These are phyloP conservation scores for Leccinum sublutescens DNA, from an alignment of 768 basidiomycete genomes.

Conservation along the genomic window DNA sequence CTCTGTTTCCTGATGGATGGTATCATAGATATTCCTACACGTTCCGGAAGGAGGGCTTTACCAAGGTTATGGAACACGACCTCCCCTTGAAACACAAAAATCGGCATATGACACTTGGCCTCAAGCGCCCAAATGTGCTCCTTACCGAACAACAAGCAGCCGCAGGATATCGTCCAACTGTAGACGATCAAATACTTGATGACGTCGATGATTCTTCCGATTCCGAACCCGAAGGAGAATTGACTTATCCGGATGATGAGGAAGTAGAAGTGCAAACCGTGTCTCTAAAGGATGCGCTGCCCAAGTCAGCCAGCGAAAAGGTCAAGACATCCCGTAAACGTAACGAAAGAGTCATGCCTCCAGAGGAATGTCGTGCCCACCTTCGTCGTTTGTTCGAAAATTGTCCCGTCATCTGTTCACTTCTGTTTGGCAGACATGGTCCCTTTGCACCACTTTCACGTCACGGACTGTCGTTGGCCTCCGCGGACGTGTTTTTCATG, in stretches of 20 bases:
- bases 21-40: slow-evolving; percentile 70
- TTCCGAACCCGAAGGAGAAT: slow-evolving; percentile 46
- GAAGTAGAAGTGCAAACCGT: slow-evolving; percentile 37
- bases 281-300: slow-evolving; percentile 39
- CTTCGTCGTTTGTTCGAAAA: slow-evolving; percentile 84
- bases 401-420: slow-evolving; percentile 75
- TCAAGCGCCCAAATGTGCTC: slow-evolving; percentile 78
- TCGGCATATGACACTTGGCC: slow-evolving; percentile 46
- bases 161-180: slow-evolving; percentile 23
- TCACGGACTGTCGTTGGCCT: slow-evolving; percentile 65
- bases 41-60: slow-evolving; percentile 90
- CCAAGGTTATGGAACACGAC: slow-evolving; percentile 94
- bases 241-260: slow-evolving; percentile 53
- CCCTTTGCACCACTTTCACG: slow-evolving; percentile 62
- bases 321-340: slow-evolving; percentile 75
- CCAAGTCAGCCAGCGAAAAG: slow-evolving; percentile 73
- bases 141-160: slow-evolving; percentile 39
- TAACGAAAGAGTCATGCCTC: slow-evolving; percentile 86
- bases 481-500: slow-evolving; percentile 97
- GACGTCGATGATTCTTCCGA: slow-evolving; percentile 53
- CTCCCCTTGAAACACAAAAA: slow-evolving; percentile 76
- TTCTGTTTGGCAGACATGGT: slow-evolving; percentile 93
- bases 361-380: slow-evolving; percentile 94
- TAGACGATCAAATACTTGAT: slow-evolving; percentile 29
- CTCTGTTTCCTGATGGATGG: slow-evolving; percentile 4